phyloP scores from a whole-genome alignment of 2,329 filamentous ascomycete species.

The Diatrype stigma region DNA sequence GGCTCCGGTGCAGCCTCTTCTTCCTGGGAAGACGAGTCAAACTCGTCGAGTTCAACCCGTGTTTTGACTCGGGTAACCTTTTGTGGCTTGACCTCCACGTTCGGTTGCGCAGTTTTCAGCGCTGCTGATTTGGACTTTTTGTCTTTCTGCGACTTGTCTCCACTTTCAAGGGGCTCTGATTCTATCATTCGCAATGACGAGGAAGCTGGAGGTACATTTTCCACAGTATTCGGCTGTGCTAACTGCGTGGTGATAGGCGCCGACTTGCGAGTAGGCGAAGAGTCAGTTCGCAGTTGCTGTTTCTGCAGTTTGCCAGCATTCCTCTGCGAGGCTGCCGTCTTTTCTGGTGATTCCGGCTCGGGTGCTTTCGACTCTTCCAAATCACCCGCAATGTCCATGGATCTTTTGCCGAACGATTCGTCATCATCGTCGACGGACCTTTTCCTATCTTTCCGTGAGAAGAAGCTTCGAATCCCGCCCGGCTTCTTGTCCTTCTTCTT shows the following conservation, averaged over 20 bases:
- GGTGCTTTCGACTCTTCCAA: constrained; percentile 41
- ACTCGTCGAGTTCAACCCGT: constrained; percentile 66
- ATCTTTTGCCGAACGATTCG: constrained; percentile 58
- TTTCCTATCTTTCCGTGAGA: constrained; percentile 60
- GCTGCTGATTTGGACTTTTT: constrained; percentile 34
- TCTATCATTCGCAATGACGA: constrained; percentile 57
- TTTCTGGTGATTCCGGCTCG: constrained; percentile 47
- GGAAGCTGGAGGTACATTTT: constrained; percentile 47
- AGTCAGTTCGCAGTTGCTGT: constrained; percentile 48
- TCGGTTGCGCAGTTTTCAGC: constrained; percentile 40
- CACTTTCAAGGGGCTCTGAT: constrained; percentile 39
- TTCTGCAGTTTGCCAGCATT: constrained; percentile 69
- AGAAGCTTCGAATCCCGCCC: constrained; percentile 51
- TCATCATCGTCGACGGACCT: constrained; percentile 54
- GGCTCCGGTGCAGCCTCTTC: constrained; percentile 32
- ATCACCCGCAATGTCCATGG: constrained; percentile 47
- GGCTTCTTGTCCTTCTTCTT: constrained; percentile 59
- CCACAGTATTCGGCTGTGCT: constrained; percentile 45
- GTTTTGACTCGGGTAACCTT: constrained; percentile 57
- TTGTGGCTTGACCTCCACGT: constrained; percentile 47
- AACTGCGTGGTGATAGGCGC: constrained; percentile 22
- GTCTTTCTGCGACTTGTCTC: constrained; percentile 34
- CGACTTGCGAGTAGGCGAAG: constrained; percentile 41
- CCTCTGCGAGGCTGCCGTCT: constrained; percentile 42
- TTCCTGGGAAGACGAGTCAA: constrained; percentile 52